Evolutionary conservation across 345 rosid species (phyloP), one percentile per base, ranked within the genome.

Genomic region (Eucalyptus sideroxylon): DNA sequence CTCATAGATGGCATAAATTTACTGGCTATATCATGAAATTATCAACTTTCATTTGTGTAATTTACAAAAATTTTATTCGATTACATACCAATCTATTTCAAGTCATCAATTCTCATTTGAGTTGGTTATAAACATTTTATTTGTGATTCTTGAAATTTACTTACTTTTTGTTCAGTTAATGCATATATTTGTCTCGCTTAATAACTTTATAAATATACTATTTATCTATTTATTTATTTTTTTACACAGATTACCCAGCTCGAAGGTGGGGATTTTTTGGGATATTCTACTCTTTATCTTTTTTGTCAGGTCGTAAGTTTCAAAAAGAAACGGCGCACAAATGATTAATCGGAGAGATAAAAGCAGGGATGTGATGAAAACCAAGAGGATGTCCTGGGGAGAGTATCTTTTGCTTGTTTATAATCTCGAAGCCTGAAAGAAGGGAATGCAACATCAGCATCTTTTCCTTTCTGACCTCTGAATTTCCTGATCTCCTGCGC

Each of bases 391-490:
- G 85, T 77, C 85, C 47, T 6, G 9, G 82, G 81, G 69, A 77
- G 83, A 77, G 47, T 77, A 40, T 77, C 85, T 77, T 77, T 40
- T 88, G 89, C 85, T 77, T 77, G 85, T 77, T 77, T 77, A 77
- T 40, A 44, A 21, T 77, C 85, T 77, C 30, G 47, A 77, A 40
- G 47, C 47, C 27, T 16, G 8, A 40, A 40, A 23, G 7, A 6
- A 40, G 83, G 24, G 85, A 40, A 40, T 40, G 85, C 47, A 37
- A 37, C 82, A 77, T 23, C 85, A 40, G 27, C 85, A 37, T 77
- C 83, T 77, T 42, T 77, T 77, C 24, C 47, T 21, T 77, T 40
- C 24, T 40, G 83, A 77, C 85, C 13, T 23, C 83, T 21, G 85
- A 21, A 11, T 21, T 11, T 40, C 85, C 30, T 40, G 27, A 6